Percentiles rank a stretch among this genome's conserved stretches.
Conservation (phyloP, 352 stramenopile genomes). For the Pythium vanterpoolii region DNA sequence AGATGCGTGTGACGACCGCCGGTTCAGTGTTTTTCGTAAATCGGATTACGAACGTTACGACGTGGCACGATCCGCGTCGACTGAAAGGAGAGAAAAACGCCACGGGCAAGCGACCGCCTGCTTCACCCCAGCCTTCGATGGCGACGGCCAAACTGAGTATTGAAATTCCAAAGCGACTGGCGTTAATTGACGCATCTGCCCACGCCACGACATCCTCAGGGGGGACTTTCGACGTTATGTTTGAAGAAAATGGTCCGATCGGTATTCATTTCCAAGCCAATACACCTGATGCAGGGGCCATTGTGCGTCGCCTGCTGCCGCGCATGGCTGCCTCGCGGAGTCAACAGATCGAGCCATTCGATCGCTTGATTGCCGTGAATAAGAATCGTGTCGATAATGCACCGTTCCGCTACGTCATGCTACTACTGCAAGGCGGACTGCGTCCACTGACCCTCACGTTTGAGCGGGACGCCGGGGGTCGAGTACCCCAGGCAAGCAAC, state of each 20-base stretch:
- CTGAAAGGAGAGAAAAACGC: conserved; percentile 5
- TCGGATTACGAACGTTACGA: conserved; percentile 65
- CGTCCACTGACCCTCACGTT: conserved; percentile 80
- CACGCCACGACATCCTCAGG: no score
- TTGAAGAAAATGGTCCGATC: conserved; percentile 67
- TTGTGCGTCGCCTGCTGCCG: conserved; percentile 51
- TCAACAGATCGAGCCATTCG: conserved; percentile 48
- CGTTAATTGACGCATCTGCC: neutral
- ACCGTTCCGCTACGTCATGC: conserved; percentile 79
- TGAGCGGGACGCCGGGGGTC: conserved; percentile 31
- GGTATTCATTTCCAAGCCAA: conserved; percentile 85
- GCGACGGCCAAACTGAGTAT: neutral
- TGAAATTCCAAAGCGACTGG: conserved; percentile 7
- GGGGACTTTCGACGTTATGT: conserved; percentile 72
- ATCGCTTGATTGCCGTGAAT: conserved; percentile 79
- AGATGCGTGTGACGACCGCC: conserved; percentile 72
- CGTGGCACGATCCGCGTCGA: conserved; percentile 67
- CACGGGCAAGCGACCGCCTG: conserved; percentile 10
- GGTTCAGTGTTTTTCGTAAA: conserved; percentile 81
- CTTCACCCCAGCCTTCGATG: neutral
- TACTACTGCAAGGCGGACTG: conserved; percentile 72
- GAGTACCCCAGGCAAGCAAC: neutral
- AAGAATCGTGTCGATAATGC: conserved; percentile 58
- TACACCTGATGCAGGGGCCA: conserved; percentile 56
- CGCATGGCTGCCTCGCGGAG: conserved; percentile 54